Percentiles rank a stretch among this genome's conserved stretches.
phyloP scores from a whole-genome alignment of 768 basidiomycete species.

The Trametes punicea region DNA sequence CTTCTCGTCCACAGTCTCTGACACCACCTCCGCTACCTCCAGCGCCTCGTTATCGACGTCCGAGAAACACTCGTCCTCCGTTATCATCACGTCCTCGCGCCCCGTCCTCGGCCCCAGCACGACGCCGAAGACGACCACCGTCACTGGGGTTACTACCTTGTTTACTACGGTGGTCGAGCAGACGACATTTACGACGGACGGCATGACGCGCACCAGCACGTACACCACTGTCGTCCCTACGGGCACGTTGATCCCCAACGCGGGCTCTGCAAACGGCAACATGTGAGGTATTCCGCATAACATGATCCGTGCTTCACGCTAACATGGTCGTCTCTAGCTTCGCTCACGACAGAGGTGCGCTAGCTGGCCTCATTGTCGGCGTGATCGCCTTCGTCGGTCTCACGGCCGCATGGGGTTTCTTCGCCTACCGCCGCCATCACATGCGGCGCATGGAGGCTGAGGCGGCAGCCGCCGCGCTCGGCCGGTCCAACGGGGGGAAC shows the following conservation, averaged over 20 bases:
- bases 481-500: neutral
- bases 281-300: constrained; percentile 12
- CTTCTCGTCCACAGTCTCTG: neutral
- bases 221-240: constrained; percentile 21
- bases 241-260: constrained; percentile 25
- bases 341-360: constrained; percentile 24
- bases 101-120: neutral
- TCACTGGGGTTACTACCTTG: constrained; percentile 1
- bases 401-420: constrained; percentile 16
- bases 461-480: constrained; percentile 17
- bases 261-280: neutral
- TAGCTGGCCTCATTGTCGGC: constrained; percentile 26
- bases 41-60: neutral
- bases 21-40: neutral
- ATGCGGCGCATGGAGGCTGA: constrained; percentile 20
- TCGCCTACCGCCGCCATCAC: constrained; percentile 23
- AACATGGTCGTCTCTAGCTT: constrained; percentile 11
- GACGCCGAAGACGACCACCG: neutral
- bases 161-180: constrained; percentile 14
- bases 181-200: constrained; percentile 18
- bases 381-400: constrained; percentile 21
- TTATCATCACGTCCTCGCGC: neutral
- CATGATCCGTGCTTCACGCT: neutral
- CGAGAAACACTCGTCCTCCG: neutral
- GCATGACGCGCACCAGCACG: constrained; percentile 10